Conservation (phyloP, 108 stramenopile genomes). For the Nitzschia palea region DNA sequence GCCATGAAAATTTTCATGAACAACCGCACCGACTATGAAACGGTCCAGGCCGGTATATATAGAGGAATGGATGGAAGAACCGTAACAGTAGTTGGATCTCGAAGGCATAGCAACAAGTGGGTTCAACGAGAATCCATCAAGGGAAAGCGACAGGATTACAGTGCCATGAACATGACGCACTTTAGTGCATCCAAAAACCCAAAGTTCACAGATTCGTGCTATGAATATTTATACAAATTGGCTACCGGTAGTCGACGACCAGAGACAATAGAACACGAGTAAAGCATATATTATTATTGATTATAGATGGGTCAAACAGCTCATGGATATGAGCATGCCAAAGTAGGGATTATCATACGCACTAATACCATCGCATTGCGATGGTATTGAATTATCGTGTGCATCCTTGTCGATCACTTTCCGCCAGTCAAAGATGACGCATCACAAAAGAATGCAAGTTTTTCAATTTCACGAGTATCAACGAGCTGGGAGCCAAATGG, state of each 20-base stretch:
- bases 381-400: no score
- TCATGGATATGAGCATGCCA: no score
- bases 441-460: conserved; percentile 9
- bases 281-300: no score
- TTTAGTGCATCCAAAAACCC: conserved; percentile 2
- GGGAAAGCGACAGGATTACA: conserved; percentile 5
- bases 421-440: no score
- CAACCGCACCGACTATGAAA: background rate
- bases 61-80: background rate
- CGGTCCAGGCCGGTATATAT: background rate
- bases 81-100: conserved; percentile 27
- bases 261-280: no score
- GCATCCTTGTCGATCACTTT: no score
- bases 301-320: no score
- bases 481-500: background rate
- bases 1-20: conserved; percentile 13
- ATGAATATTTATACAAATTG: background rate
- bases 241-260: no score
- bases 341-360: no score
- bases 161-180: conserved; percentile 26
- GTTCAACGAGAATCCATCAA: conserved; percentile 14
- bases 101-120: conserved; percentile 1
- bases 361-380: no score
- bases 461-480: background rate
- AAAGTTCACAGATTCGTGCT: conserved; percentile 4